Base-by-base conservation (phyloP, 306 rosid species). In the Inga laurina region DNA sequence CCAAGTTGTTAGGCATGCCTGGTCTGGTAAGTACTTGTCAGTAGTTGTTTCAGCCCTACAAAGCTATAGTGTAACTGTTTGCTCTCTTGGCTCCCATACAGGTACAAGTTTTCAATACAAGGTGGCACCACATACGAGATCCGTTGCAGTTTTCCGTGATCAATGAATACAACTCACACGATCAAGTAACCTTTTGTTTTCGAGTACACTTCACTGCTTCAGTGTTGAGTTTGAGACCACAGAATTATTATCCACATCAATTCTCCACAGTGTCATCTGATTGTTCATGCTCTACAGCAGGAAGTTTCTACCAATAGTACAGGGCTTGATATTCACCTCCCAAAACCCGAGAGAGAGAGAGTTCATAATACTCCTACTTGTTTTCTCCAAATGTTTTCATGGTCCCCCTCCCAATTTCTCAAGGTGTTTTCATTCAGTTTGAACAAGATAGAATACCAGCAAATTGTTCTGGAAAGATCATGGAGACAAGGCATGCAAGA, bases 241-340 rank as follows among this genome's bases (percentile, higher is more conserved):
- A 0, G 34, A 14, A 18, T 49, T 39, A 10, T 56, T 80, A 57
- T 44, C n/a, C 30, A 71, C n/a, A 65, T 54, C 21, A 45, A 18
- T 37, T 75, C 70, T 78, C 74, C 64, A 43, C 18, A 8, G 62
- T 67, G 30, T 37, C 59, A 67, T 76, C 54, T 45, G 70, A 57
- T 56, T 68, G 51, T 32, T n/a, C 46, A 43, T 68, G 27, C 21
- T 10, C 41, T 65, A 9, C 41, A 5, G 66, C 22, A n/a, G 41
- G 56, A 68, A 18, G 52, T 52, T 82, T 44, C 37, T 24, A 52
- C 13, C 52, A 46, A 62, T 4, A 35, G 22, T 62, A 35, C 37
- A 13, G 30, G 12, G 19, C 74, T 73, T 48, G 5, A 37, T 37
- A 37, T 37, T 37, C 41, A 37, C 41, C 41, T 37, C 41, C 41